Percentiles rank a stretch among this genome's conserved stretches.
Conservation (phyloP, 257 asterid genomes). For the Orobanche coerulescens region DNA sequence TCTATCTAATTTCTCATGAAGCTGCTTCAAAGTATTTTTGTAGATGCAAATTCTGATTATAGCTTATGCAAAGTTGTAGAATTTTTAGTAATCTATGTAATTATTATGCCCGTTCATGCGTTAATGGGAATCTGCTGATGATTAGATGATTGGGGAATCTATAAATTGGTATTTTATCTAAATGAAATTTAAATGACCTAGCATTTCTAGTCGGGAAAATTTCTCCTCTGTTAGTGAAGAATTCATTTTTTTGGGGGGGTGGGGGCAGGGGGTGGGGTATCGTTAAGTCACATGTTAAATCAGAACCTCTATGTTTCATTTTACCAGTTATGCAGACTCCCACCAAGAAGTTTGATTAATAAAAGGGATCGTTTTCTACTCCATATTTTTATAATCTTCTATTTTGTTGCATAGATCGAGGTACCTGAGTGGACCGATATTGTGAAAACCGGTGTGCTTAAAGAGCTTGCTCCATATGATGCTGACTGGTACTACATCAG, state of each 20-base stretch:
- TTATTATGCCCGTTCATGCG: too few species aligned
- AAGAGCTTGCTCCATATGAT: constrained; percentile 91
- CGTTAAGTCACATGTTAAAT: background rate
- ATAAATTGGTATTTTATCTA: background rate
- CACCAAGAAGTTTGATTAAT: background rate
- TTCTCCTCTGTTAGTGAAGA: background rate
- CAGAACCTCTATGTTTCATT: background rate
- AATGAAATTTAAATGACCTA: too few species aligned
- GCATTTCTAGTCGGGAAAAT: background rate
- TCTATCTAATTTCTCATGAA: background rate
- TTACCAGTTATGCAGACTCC: background rate
- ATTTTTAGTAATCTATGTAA: background rate
- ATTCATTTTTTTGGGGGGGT: too few species aligned
- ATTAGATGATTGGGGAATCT: background rate
- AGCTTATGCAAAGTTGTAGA: background rate
- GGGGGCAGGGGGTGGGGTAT: background rate
- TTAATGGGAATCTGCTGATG: background rate
- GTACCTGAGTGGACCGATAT: constrained; percentile 94
- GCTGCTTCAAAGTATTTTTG: background rate
- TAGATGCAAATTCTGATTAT: background rate
- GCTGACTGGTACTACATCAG: constrained; percentile 94
- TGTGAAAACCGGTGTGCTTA: constrained; percentile 76
- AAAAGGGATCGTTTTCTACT: background rate
- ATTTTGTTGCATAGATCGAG: constrained; percentile 48
- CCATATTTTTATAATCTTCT: background rate